Evolutionary conservation across 352 stramenopile genomes (phyloP).

Genomic region (Lagenidium sp.): DNA sequence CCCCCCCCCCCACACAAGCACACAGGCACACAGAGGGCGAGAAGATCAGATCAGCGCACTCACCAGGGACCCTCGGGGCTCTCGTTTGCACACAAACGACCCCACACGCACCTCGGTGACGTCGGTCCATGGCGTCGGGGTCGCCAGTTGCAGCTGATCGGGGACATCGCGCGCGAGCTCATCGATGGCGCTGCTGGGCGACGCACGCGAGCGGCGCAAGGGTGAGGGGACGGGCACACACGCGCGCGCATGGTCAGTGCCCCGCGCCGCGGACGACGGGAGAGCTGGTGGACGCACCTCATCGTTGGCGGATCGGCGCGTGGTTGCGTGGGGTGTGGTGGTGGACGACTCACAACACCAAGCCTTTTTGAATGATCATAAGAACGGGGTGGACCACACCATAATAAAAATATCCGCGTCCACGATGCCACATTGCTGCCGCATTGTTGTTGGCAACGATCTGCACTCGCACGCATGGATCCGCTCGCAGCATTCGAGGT

Average conservation of each 20-base stretch:
- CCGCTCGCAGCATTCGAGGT: neutral
- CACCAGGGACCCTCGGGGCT: neutral
- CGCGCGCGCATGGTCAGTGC: neutral
- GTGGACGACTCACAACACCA: neutral
- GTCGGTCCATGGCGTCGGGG: constrained; percentile 26
- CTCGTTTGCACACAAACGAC: neutral
- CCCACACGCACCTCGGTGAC: constrained; percentile 30
- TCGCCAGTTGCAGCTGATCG: constrained; percentile 19
- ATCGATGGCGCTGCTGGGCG: constrained; percentile 13
- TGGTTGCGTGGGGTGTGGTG: neutral
- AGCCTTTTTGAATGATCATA: too few species aligned
- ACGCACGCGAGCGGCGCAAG: neutral
- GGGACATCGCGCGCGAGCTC: constrained; percentile 23
- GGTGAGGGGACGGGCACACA: neutral
- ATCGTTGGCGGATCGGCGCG: neutral
- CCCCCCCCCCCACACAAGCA: too few species aligned
- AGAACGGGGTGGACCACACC: constrained; percentile 7
- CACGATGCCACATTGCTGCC: neutral
- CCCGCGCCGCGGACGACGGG: neutral
- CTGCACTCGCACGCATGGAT: neutral
- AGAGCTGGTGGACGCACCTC: neutral
- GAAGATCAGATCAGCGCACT: neutral
- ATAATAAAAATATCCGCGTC: neutral
- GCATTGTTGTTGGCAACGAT: neutral
- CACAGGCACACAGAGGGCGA: neutral